phyloP scores from a whole-genome alignment of 441 rosid species.

The Erodium moschatum region DNA sequence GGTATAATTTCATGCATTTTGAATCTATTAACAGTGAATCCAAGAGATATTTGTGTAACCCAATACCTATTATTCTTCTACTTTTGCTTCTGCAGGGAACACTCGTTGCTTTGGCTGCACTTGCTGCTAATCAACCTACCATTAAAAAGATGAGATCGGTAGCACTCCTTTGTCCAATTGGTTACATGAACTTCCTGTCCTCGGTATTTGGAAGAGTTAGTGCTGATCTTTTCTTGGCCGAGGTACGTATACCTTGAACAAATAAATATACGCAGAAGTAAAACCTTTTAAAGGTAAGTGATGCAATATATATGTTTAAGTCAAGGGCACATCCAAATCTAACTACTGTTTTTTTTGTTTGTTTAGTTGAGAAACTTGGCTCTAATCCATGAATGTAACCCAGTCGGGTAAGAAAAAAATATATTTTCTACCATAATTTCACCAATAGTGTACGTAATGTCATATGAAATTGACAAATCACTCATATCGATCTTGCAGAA shows the following conservation, averaged over 20 bases:
- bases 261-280: too few species aligned
- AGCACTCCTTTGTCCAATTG: too few species aligned
- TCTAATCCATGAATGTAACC: neutral
- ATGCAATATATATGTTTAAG: too few species aligned
- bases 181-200: neutral
- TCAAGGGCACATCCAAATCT: too few species aligned
- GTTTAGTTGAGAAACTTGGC: neutral
- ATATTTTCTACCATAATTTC: neutral
- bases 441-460: too few species aligned
- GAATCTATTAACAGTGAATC: too few species aligned
- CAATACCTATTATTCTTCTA: too few species aligned
- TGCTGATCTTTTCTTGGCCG: neutral
- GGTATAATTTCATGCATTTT: too few species aligned
- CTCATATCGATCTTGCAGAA: neutral
- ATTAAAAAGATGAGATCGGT: neutral
- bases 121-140: neutral
- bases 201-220: too few species aligned
- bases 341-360: neutral
- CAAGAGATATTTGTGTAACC: too few species aligned
- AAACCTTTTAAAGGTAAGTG: too few species aligned
- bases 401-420: neutral
- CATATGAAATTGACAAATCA: too few species aligned
- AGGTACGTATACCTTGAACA: neutral
- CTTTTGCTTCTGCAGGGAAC: neutral
- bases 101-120: neutral